A percentile compares a stretch with the other conserved stretches of the same genome.
phyloP scores from a whole-genome alignment of 1,284 basidiomycete species.

The Irpex sp. region DNA sequence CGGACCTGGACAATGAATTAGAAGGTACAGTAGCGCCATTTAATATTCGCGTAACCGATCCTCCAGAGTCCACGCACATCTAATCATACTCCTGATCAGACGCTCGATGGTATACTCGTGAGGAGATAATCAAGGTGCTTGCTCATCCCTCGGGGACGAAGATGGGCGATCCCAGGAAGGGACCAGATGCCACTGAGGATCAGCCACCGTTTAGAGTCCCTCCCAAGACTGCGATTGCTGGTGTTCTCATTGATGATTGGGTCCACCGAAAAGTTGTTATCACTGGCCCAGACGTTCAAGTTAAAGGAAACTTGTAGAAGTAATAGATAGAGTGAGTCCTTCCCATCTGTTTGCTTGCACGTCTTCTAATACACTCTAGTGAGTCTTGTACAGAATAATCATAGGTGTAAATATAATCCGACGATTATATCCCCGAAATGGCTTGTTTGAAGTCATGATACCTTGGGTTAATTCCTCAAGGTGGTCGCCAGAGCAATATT shows the following conservation, averaged over 20 bases:
- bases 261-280: conserved; percentile 39
- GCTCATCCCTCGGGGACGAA: conserved; percentile 48
- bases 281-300: conserved; percentile 7
- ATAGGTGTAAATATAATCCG: no score
- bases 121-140: conserved; percentile 64
- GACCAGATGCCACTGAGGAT: conserved; percentile 19
- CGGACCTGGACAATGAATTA: conserved; percentile 94
- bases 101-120: conserved; percentile 81
- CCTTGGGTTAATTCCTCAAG: no score
- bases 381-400: background rate
- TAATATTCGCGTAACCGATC: background rate
- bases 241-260: conserved; percentile 64
- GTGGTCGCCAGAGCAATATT: no score
- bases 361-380: background rate
- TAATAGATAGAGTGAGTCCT: background rate
- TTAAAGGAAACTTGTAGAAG: conserved; percentile 23
- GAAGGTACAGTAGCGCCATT: conserved; percentile 51
- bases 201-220: conserved; percentile 60
- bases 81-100: conserved; percentile 40
- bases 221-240: conserved; percentile 62
- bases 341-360: background rate
- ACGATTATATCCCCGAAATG: no score
- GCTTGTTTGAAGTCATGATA: no score
- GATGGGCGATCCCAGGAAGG: conserved; percentile 56
- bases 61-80: background rate